phyloP scores from a whole-genome alignment of 192 early-diverging fungal genomes.

The Coemansia sp. region DNA sequence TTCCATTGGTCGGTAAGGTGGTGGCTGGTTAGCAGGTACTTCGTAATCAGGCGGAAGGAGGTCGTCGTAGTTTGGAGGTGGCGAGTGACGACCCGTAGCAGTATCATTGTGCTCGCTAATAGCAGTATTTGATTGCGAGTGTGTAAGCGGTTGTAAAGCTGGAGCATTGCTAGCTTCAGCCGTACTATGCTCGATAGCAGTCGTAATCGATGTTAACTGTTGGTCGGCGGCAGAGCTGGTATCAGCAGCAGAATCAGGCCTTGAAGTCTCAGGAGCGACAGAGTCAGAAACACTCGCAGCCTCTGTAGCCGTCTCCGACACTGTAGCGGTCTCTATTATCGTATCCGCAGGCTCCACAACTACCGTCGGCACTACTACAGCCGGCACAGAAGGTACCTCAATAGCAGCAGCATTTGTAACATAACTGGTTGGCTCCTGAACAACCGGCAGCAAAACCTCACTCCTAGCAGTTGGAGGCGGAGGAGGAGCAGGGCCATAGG shows the following conservation, averaged over 20 bases:
- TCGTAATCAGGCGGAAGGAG: constrained; percentile 41
- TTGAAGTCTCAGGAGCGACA: not conserved
- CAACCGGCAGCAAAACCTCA: no score
- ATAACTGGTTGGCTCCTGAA: not conserved
- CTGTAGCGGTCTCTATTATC: not conserved
- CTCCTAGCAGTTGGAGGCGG: not conserved
- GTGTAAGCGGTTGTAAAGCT: no score
- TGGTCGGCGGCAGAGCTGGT: not conserved
- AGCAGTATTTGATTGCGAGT: no score
- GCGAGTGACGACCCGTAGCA: constrained; percentile 9
- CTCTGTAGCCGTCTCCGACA: not conserved
- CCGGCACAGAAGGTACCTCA: not conserved
- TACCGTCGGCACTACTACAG: not conserved
- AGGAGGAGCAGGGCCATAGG: not conserved
- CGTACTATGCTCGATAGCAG: not conserved
- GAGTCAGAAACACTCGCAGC: not conserved
- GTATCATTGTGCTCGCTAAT: not conserved
- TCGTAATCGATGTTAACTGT: not conserved
- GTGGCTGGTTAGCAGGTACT: constrained; percentile 18
- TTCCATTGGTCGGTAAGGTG: constrained; percentile 33
- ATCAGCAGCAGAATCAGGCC: not conserved
- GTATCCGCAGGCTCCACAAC: not conserved
- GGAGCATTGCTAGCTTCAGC: not conserved
- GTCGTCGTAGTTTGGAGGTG: constrained; percentile 45
- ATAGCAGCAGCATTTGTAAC: no score